Conservation (phyloP, 805 yeast species). For the Candida chilensis region DNA sequence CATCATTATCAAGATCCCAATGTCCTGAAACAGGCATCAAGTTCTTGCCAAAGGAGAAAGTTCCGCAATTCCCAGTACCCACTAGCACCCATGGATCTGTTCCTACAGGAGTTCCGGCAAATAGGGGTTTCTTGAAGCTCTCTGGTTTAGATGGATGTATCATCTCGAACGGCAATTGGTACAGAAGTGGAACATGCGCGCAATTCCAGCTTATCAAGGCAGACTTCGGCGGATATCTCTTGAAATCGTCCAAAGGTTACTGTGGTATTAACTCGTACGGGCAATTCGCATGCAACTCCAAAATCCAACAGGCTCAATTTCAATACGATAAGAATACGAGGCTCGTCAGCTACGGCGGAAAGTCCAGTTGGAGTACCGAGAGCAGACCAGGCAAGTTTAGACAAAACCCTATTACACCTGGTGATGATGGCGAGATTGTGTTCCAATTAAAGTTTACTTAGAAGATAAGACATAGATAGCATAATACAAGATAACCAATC, state of each 20-base stretch:
- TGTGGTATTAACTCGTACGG: constrained; percentile 46
- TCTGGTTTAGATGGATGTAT: constrained; percentile 60
- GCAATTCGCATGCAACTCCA: constrained; percentile 10
- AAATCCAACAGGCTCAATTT: constrained; percentile 46
- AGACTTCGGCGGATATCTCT: constrained; percentile 63
- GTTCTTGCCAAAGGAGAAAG: constrained; percentile 58
- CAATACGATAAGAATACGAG: constrained; percentile 36
- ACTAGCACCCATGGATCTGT: constrained; percentile 12
- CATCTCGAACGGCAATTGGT: constrained; percentile 84
- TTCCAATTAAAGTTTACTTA: constrained; percentile 21
- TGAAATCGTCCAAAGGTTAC: constrained; percentile 64
- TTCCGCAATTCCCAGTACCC: constrained; percentile 14
- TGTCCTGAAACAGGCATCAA: constrained; percentile 68
- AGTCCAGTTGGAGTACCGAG: constrained; percentile 48
- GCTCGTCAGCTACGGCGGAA: constrained; percentile 53
- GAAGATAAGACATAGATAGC: constrained; percentile 1
- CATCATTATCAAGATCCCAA: constrained; percentile 41
- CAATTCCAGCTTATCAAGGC: constrained; percentile 49
- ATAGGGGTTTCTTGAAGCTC: constrained; percentile 30
- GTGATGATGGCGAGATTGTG: constrained; percentile 23
- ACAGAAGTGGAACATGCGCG: constrained; percentile 77
- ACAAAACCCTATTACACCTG: constrained; percentile 42
- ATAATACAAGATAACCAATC: too few species aligned
- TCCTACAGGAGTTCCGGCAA: constrained; percentile 12
- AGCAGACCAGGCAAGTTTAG: constrained; percentile 29